These are phyloP conservation scores for Eucalyptus cloeziana DNA, from an alignment of 345 rosid species.

Conservation along the genomic window DNA sequence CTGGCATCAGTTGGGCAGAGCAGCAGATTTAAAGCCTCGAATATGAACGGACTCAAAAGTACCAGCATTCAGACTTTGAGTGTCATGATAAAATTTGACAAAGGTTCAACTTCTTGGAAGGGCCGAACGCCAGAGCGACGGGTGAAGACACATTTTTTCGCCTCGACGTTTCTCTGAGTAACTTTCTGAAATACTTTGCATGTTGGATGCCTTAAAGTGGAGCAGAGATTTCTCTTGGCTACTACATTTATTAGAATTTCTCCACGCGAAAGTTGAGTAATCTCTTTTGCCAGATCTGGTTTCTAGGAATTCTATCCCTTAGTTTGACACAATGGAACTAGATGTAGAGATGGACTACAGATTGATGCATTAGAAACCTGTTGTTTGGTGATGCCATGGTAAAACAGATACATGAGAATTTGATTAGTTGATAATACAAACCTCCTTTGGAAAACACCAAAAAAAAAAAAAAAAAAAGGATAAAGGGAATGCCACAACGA, in stretches of 20 bases:
- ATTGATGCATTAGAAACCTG: background rate
- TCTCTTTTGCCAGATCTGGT: background rate
- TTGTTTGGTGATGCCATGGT: background rate
- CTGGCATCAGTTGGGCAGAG: background rate
- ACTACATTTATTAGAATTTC: background rate
- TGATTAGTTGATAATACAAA: background rate
- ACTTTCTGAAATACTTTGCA: background rate
- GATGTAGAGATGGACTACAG: background rate
- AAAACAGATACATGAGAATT: background rate
- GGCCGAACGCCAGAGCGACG: background rate
- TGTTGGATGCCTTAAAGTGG: background rate
- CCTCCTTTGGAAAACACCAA: background rate
- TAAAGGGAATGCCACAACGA: background rate
- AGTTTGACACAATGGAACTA: background rate
- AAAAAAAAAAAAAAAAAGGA: background rate
- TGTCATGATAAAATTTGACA: background rate
- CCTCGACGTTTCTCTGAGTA: background rate
- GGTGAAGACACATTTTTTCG: background rate
- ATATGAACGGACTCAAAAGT: background rate
- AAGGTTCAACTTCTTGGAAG: background rate
- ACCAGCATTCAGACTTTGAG: background rate
- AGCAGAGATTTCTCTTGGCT: background rate
- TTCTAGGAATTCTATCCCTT: background rate
- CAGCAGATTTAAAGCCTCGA: background rate
- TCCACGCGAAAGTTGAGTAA: background rate